phyloP scores from a whole-genome alignment of 306 rosid species.

The Myrica gale region DNA sequence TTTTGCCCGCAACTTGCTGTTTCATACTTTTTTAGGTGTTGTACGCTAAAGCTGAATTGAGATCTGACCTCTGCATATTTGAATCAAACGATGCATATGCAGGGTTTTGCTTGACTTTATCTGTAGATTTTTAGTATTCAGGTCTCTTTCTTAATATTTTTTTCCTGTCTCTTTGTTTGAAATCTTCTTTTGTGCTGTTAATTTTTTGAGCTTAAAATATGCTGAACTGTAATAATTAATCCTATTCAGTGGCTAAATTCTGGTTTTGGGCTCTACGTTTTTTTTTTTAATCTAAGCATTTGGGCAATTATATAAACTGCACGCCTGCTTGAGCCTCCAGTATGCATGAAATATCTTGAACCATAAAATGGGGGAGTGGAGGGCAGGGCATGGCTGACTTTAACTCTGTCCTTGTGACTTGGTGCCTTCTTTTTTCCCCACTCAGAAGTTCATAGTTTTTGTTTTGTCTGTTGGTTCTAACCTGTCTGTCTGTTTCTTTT shows the following conservation, averaged over 20 bases:
- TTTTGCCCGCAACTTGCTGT: slow-evolving; percentile 21
- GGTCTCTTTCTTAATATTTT: not conserved
- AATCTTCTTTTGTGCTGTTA: not conserved
- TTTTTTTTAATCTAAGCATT: not conserved
- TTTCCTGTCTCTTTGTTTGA: not conserved
- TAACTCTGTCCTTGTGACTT: slow-evolving; percentile 10
- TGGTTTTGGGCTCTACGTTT: not conserved
- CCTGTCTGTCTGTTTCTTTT: slow-evolving; percentile 4
- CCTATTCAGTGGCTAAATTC: not conserved
- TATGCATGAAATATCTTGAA: not conserved
- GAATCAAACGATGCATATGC: not conserved
- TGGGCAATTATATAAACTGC: not conserved
- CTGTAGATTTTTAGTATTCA: not conserved
- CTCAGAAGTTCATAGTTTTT: not conserved
- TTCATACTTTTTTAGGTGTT: slow-evolving; percentile 11
- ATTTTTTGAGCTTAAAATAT: not conserved
- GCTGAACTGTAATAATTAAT: not conserved
- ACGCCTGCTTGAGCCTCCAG: not conserved
- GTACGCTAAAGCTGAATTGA: slow-evolving; percentile 6
- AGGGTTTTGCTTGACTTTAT: not conserved
- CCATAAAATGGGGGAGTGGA: not conserved
- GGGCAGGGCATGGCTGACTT: not conserved
- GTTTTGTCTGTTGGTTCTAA: slow-evolving; percentile 6
- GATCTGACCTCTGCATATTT: slow-evolving; percentile 1
- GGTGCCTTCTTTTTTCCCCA: not conserved